Evolutionary conservation across 1,284 basidiomycete species (phyloP).

Genomic region (Naganishia sp.): DNA sequence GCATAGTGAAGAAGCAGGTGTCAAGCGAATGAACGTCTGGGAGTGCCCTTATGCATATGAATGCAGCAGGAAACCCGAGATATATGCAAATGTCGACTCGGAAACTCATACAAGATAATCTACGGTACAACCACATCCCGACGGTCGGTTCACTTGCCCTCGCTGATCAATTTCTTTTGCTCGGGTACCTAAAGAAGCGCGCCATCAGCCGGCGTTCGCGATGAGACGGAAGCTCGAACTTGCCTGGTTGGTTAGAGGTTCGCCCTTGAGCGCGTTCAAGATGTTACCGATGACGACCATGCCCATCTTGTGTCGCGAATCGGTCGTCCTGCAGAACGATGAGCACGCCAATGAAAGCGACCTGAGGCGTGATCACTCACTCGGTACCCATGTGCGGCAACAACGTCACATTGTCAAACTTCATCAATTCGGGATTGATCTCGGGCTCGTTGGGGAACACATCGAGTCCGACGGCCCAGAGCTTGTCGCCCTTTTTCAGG

Average conservation of each 20-base stretch:
- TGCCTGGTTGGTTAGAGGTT: conserved; percentile 37
- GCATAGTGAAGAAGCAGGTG: too few relatives aligned
- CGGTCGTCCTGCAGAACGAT: conserved; percentile 36
- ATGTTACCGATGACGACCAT: conserved; percentile 42
- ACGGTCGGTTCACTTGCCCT: conserved; percentile 15
- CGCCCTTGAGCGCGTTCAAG: conserved; percentile 36
- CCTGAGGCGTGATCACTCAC: not conserved
- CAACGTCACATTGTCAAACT: conserved; percentile 76
- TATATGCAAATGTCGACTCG: too few relatives aligned
- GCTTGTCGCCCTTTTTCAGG: conserved; percentile 70
- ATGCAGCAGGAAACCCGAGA: too few relatives aligned
- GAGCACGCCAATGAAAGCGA: too few relatives aligned
- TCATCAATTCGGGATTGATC: conserved; percentile 75
- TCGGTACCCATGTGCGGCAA: conserved; percentile 90
- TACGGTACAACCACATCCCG: not conserved
- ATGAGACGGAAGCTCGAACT: conserved; percentile 1
- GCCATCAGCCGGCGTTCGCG: not conserved
- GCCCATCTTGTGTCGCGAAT: conserved; percentile 42
- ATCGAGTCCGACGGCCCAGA: conserved; percentile 80
- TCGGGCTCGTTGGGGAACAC: conserved; percentile 86
- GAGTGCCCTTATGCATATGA: too few relatives aligned
- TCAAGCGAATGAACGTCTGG: too few relatives aligned
- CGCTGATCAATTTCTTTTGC: conserved; percentile 23
- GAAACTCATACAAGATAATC: too few relatives aligned
- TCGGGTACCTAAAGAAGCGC: conserved; percentile 13